phyloP scores from a whole-genome alignment of 768 basidiomycete genomes.

The Phlebiopsis flavidoalba region DNA sequence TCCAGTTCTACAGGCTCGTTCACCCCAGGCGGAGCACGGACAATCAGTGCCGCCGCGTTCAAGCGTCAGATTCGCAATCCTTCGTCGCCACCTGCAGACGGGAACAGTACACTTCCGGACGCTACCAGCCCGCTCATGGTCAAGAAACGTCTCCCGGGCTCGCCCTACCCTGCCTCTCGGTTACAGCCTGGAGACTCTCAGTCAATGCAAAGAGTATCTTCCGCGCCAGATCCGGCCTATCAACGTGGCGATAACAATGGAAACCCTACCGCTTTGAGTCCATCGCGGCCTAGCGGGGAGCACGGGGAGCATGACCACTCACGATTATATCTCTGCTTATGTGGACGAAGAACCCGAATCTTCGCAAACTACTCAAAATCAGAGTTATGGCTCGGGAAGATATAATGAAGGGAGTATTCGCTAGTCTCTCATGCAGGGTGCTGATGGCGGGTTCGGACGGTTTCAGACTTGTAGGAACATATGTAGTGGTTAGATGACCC shows the following conservation, averaged over 20 bases:
- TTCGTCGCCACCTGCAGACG: conserved; percentile 4
- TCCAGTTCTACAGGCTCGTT: conserved; percentile 21
- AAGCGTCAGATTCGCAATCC: conserved; percentile 38
- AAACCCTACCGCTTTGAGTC: conserved; percentile 14
- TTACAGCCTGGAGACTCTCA: not conserved
- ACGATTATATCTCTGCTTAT: conserved; percentile 60
- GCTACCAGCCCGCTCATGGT: conserved; percentile 45
- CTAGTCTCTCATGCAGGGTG: not conserved
- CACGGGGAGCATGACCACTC: conserved; percentile 42
- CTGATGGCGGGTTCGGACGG: not conserved
- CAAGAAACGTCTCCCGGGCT: conserved; percentile 45
- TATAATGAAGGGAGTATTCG: not conserved
- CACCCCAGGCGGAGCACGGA: conserved; percentile 35
- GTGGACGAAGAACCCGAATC: conserved; percentile 10
- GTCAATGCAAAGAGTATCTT: conserved; percentile 1
- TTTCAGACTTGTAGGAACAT: not conserved
- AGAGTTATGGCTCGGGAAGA: not conserved
- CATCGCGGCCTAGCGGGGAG: not conserved
- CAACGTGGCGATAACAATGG: not conserved
- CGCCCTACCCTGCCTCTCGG: conserved; percentile 30
- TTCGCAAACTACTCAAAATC: not conserved
- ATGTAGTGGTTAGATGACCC: not conserved
- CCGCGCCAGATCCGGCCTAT: not conserved
- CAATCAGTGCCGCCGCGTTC: conserved; percentile 75
- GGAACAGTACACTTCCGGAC: conserved; percentile 20